phyloP scores from a whole-genome alignment of 2,329 filamentous ascomycete genomes.

The Colletotrichum chlorophyti region DNA sequence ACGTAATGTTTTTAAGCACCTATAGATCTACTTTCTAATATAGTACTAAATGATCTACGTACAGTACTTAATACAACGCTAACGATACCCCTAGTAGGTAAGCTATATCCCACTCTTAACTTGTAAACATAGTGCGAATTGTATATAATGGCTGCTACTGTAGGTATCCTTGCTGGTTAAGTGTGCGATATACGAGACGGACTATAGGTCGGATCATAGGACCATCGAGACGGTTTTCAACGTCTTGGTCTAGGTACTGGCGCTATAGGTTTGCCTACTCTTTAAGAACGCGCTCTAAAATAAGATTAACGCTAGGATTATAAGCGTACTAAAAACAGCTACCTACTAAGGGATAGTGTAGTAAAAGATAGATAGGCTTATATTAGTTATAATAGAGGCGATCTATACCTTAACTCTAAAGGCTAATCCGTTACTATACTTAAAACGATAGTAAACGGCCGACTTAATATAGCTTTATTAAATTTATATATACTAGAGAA shows the following conservation, averaged over 20 bases:
- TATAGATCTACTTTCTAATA: neutral
- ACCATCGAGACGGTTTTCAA: conserved; percentile 40
- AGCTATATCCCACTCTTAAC: no score
- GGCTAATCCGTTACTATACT: conserved; percentile 35
- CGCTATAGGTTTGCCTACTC: conserved; percentile 27
- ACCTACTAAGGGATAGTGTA: conserved; percentile 29
- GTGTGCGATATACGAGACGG: conserved; percentile 29
- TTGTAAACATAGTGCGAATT: no score
- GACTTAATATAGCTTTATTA: conserved; percentile 36
- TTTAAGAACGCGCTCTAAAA: conserved; percentile 37
- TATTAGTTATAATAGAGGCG: neutral
- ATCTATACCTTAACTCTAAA: conserved; percentile 30
- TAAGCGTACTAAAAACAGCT: conserved; percentile 22
- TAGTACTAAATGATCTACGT: no score
- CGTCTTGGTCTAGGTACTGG: conserved; percentile 10
- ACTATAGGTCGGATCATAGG: conserved; percentile 39
- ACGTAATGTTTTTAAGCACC: no score
- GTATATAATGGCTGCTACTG: no score
- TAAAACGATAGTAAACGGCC: conserved; percentile 38
- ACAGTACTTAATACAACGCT: no score
- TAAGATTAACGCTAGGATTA: conserved; percentile 30
- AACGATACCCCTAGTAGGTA: no score
- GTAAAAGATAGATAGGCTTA: neutral
- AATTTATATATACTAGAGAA: conserved; percentile 38
- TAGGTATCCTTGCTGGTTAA: conserved; percentile 22